Base-by-base conservation (phyloP, 345 rosid species). In the Combretum micranthum region DNA sequence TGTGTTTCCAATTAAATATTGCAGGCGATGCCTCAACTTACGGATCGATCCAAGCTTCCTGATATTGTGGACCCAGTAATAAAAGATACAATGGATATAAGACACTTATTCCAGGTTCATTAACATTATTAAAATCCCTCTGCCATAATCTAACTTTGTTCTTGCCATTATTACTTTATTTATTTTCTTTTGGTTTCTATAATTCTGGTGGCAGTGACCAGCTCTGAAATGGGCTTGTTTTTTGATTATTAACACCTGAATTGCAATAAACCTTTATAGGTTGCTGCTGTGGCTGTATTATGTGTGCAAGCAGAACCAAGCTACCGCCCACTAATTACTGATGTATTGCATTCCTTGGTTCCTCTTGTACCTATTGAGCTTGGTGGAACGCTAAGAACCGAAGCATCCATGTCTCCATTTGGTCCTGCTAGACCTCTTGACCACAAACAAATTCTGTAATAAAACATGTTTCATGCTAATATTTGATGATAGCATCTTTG, bases 1-100 rank as follows among this genome's bases (percentile, higher is more conserved):
- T 7, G 39, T 4, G 39, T 32, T 32, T 32, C 39, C 39, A 32
- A 20, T 52, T 58, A 22, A 4, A 44, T 39, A n/a, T 64, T 44
- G 68, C 84, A 93, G 99, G 99, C 99, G 72, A 85, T 93, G 97
- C 97, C 99, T 74, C 91, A 86, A 72, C 97, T 93, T 17, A 88
- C 94, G 43, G 94, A 86, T 73, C 79, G 97, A 81, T 68, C 84
- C 50, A 80, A 78, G 63, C 89, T 93, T 68, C 97, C 99, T 32
- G 76, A 67, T 65, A 86, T 88, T 0, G 64, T 93, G 76, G 97
- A 93, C 75, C 91, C 96, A 42, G 89, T 70, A 50, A 79, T 93
- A 37, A 79, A 73, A 72, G 79, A 85, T 68, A 76, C 83, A 0
- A 82, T 89, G 79, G 96, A 93, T 67, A 70, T 80, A 49, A 93